phyloP scores from a whole-genome alignment of 345 rosid genomes.

The Diplotaxis tenuifolia region DNA sequence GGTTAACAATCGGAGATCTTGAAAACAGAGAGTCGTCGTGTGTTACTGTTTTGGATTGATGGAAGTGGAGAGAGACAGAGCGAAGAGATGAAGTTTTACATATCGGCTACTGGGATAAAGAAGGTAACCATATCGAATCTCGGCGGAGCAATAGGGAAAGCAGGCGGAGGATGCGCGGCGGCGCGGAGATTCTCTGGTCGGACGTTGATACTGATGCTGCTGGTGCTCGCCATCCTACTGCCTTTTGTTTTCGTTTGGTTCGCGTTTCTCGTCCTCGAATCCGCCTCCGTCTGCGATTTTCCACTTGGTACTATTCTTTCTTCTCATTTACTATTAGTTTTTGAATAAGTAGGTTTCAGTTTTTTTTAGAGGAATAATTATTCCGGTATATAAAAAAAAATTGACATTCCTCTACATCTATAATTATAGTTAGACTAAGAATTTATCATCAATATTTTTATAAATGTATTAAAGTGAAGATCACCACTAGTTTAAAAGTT shows the following conservation, averaged over 20 bases:
- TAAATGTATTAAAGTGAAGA: no score
- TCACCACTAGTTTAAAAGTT: no score
- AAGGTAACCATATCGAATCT: slow-evolving; percentile 56
- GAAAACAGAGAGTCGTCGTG: background rate
- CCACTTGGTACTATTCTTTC: slow-evolving; percentile 53
- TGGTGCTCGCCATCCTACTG: slow-evolving; percentile 55
- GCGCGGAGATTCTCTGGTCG: slow-evolving; percentile 56
- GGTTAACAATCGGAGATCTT: slow-evolving; percentile 16
- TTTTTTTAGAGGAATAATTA: no score
- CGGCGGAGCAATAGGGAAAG: slow-evolving; percentile 39
- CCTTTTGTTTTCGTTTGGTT: slow-evolving; percentile 68
- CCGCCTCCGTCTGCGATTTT: slow-evolving; percentile 63
- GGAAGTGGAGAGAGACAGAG: slow-evolving; percentile 38
- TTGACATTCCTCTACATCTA: no score
- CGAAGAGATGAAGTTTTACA: slow-evolving; percentile 58
- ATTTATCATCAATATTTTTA: no score
- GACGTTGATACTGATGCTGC: slow-evolving; percentile 45
- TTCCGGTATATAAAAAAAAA: no score
- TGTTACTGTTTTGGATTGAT: slow-evolving; percentile 30
- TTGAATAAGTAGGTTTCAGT: no score
- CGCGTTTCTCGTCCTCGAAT: slow-evolving; percentile 77
- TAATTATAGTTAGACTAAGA: no score
- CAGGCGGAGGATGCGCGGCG: slow-evolving; percentile 34
- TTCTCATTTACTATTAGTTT: no score
- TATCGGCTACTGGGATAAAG: slow-evolving; percentile 67